Conservation (phyloP, 768 basidiomycete species). For the Amylocystis lapponica region DNA sequence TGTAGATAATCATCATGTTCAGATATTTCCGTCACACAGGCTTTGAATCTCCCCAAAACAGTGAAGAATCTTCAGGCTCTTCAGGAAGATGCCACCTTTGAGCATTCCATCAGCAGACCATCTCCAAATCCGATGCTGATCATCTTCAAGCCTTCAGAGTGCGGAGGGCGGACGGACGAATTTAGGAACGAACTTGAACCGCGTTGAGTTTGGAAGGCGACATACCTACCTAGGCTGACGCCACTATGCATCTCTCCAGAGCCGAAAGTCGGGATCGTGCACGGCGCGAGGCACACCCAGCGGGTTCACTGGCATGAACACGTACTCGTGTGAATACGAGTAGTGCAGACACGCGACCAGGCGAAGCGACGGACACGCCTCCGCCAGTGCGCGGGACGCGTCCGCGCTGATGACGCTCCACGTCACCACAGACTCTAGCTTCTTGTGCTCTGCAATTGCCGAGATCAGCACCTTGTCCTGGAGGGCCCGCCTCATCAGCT, state of each 20-base stretch:
- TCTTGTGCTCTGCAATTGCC: conserved; percentile 11
- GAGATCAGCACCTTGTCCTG: conserved; percentile 12
- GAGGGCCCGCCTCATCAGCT: neutral
- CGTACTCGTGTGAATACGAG: conserved; percentile 17
- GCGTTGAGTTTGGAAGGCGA: too few relatives aligned
- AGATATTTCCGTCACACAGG: too few relatives aligned
- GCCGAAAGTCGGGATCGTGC: conserved; percentile 11
- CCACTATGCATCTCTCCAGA: conserved; percentile 15
- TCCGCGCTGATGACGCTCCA: conserved; percentile 14
- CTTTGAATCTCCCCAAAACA: too few relatives aligned
- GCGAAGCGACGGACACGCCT: conserved; percentile 14
- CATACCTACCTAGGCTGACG: too few relatives aligned
- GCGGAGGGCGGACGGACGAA: too few relatives aligned
- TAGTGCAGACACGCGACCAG: conserved; percentile 15
- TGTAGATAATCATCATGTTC: too few relatives aligned
- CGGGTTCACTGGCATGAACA: conserved; percentile 14
- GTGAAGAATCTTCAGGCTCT: too few relatives aligned
- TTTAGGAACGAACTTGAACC: too few relatives aligned
- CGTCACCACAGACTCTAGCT: conserved; percentile 8
- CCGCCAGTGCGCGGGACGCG: conserved; percentile 7
- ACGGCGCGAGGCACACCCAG: conserved; percentile 10
- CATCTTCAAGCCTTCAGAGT: too few relatives aligned
- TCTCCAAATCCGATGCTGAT: too few relatives aligned
- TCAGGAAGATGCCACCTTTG: too few relatives aligned
- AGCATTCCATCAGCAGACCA: too few relatives aligned